Evolutionary conservation across 352 stramenopile genomes (phyloP).

Genomic region (Pythium phragmitis): DNA sequence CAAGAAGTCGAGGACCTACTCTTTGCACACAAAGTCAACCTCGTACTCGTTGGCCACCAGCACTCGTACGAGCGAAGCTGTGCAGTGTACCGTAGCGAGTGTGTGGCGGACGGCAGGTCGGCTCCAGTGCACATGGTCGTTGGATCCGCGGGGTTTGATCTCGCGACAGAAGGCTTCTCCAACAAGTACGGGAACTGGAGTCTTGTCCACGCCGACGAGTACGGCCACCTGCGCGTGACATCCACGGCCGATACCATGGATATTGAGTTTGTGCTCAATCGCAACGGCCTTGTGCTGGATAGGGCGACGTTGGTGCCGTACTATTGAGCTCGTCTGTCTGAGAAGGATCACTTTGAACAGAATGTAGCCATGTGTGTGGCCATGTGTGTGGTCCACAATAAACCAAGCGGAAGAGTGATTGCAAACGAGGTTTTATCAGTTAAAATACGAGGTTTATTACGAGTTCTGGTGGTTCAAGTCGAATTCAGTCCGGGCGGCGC

Average conservation of each 20-base stretch:
- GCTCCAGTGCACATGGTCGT: constrained; percentile 75
- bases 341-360: neutral
- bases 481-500: neutral
- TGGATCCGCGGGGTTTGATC: constrained; percentile 68
- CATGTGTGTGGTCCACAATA: constrained; percentile 27
- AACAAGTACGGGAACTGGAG: constrained; percentile 65
- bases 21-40: constrained; percentile 79
- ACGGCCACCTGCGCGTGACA: constrained; percentile 60
- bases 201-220: constrained; percentile 59
- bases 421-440: constrained; percentile 18
- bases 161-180: constrained; percentile 53
- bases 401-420: constrained; percentile 1
- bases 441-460: constrained; percentile 14
- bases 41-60: constrained; percentile 90
- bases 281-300: constrained; percentile 66
- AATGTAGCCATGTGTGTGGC: constrained; percentile 29
- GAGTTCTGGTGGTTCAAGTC: constrained; percentile 31
- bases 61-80: constrained; percentile 90
- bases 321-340: constrained; percentile 1
- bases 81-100: constrained; percentile 65
- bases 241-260: constrained; percentile 40
- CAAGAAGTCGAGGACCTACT: constrained; percentile 90
- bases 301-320: constrained; percentile 32
- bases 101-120: constrained; percentile 42
- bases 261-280: constrained; percentile 68